phyloP scores from a whole-genome alignment of 2,329 filamentous ascomycete genomes.

The Penicillium sp. region DNA sequence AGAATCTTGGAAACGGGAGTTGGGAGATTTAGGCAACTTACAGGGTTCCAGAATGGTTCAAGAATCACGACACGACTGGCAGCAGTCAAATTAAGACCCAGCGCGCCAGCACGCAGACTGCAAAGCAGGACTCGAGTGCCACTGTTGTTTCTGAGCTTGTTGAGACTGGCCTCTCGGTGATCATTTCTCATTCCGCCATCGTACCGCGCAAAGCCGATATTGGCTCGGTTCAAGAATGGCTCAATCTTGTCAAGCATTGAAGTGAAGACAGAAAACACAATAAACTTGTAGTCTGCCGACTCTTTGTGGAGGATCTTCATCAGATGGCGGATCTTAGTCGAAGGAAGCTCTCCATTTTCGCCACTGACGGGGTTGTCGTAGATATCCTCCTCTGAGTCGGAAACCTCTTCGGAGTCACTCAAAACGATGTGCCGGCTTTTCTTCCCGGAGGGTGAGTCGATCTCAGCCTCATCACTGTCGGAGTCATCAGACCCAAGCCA shows the following conservation, averaged over 20 bases:
- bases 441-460: constrained; percentile 29
- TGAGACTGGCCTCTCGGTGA: constrained; percentile 78
- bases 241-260: constrained; percentile 97
- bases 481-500: constrained; percentile 72
- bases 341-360: constrained; percentile 53
- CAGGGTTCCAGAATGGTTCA: constrained; percentile 97
- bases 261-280: constrained; percentile 97
- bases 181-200: constrained; percentile 96
- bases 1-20: constrained; percentile 6
- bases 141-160: constrained; percentile 70
- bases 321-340: constrained; percentile 88
- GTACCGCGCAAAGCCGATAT: constrained; percentile 80
- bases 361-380: constrained; percentile 41
- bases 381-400: constrained; percentile 42
- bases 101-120: constrained; percentile 86
- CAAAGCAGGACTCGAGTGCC: constrained; percentile 81
- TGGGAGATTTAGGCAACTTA: constrained; percentile 43
- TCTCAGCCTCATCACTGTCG: constrained; percentile 43
- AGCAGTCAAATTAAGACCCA: constrained; percentile 91
- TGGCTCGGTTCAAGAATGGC: constrained; percentile 74
- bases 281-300: constrained; percentile 83
- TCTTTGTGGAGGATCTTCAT: constrained; percentile 78
- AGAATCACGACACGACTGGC: constrained; percentile 91
- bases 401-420: constrained; percentile 33
- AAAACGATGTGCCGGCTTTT: constrained; percentile 21